Percentiles rank a stretch among this genome's conserved stretches.
These are phyloP conservation scores for Fusarium euwallaceae DNA, from an alignment of 2,329 filamentous ascomycete genomes.

Conservation along the genomic window DNA sequence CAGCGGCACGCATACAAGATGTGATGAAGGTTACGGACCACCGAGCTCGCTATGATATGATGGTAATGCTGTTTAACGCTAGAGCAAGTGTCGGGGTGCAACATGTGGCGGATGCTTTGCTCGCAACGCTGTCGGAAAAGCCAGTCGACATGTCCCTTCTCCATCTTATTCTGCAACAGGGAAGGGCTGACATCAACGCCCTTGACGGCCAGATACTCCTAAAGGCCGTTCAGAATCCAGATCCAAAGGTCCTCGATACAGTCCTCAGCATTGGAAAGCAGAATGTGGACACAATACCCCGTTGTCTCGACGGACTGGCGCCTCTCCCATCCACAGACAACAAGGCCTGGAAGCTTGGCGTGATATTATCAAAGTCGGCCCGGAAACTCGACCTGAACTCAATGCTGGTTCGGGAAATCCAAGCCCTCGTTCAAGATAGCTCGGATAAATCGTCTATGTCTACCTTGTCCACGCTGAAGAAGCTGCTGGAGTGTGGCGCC, in stretches of 20 bases:
- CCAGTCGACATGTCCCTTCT: slow-evolving; percentile 66
- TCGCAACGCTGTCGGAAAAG: slow-evolving; percentile 57
- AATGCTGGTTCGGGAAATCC: slow-evolving; percentile 65
- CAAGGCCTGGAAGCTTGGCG: slow-evolving; percentile 64
- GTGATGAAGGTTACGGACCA: slow-evolving; percentile 62
- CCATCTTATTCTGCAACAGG: slow-evolving; percentile 62
- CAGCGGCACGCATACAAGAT: slow-evolving; percentile 61
- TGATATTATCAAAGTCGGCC: slow-evolving; percentile 59
- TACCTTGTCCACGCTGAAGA: slow-evolving; percentile 60
- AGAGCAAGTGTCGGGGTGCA: slow-evolving; percentile 58
- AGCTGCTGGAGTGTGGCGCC: slow-evolving; percentile 64
- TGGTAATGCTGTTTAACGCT: slow-evolving; percentile 60
- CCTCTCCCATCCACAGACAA: slow-evolving; percentile 58
- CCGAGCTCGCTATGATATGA: slow-evolving; percentile 60
- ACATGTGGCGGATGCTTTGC: slow-evolving; percentile 59
- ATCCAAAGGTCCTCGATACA: slow-evolving; percentile 63
- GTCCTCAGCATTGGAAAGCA: slow-evolving; percentile 62
- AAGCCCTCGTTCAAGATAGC: slow-evolving; percentile 56
- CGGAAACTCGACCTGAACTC: slow-evolving; percentile 59
- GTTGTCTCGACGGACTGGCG: slow-evolving; percentile 59
- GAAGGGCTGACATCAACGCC: slow-evolving; percentile 66
- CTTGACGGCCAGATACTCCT: slow-evolving; percentile 59
- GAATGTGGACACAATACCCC: slow-evolving; percentile 57
- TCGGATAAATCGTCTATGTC: slow-evolving; percentile 56
- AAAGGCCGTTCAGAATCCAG: slow-evolving; percentile 57